Conservation (phyloP, 1,284 basidiomycete species). For the Peniophora sp. region DNA sequence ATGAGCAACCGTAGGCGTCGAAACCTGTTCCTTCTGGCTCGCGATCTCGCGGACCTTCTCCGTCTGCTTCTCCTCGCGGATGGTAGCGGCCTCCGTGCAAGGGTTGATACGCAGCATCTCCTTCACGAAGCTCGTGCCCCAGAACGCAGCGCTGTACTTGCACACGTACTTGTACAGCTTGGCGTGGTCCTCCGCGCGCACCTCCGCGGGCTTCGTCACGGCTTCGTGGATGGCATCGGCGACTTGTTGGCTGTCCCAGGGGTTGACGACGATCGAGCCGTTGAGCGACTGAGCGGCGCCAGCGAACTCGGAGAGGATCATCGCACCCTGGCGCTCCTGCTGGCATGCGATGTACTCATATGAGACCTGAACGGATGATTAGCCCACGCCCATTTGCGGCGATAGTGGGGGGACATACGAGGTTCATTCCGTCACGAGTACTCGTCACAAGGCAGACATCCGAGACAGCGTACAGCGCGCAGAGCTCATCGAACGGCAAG, state of each 20-base stretch:
- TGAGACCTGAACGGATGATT: slow-evolving; percentile 64
- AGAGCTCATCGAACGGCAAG: slow-evolving; percentile 90
- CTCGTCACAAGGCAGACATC: slow-evolving; percentile 95
- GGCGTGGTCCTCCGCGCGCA: slow-evolving; percentile 83
- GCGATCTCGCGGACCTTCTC: too few species aligned
- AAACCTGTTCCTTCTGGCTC: too few species aligned
- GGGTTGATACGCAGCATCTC: slow-evolving; percentile 45
- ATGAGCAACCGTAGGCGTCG: too few species aligned
- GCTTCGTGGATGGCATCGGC: slow-evolving; percentile 95
- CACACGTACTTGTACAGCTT: slow-evolving; percentile 95
- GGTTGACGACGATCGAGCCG: slow-evolving; percentile 91
- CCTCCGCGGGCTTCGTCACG: slow-evolving; percentile 79
- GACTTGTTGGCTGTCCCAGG: slow-evolving; percentile 93
- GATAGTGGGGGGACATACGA: slow-evolving; percentile 49
- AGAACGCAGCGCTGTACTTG: slow-evolving; percentile 90
- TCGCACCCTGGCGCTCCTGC: slow-evolving; percentile 85
- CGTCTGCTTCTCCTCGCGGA: too few species aligned
- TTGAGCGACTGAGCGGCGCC: slow-evolving; percentile 96
- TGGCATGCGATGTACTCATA: slow-evolving; percentile 99
- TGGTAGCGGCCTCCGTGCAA: background rate
- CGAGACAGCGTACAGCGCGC: slow-evolving; percentile 92
- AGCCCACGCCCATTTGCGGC: background rate
- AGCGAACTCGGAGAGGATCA: slow-evolving; percentile 98
- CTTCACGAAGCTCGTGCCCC: slow-evolving; percentile 86
- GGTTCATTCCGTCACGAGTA: slow-evolving; percentile 98